Percentiles rank a stretch among this genome's conserved stretches.
Conservation (phyloP, 129 eudicot genomes). For the Flaveria linearis region DNA sequence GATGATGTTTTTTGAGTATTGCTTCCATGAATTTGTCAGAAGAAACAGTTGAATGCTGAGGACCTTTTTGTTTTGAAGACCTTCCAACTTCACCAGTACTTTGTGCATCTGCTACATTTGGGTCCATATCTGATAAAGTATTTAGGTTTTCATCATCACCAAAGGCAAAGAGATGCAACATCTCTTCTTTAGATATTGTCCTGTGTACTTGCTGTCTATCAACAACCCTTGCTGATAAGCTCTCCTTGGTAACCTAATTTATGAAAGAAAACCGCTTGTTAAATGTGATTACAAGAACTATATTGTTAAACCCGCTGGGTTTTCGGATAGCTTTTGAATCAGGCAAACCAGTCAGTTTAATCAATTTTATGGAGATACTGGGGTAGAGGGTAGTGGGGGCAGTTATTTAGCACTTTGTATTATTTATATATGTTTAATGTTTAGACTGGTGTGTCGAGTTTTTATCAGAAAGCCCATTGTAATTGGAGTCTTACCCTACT, state of each 20-base stretch:
- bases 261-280: not conserved
- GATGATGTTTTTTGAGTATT: constrained; percentile 65
- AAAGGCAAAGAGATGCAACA: constrained; percentile 84
- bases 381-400: too few relatives aligned
- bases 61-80: constrained; percentile 40
- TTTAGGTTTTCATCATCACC: constrained; percentile 77
- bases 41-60: constrained; percentile 50
- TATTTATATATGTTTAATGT: too few relatives aligned
- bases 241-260: constrained; percentile 84
- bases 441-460: too few relatives aligned
- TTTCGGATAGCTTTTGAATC: too few relatives aligned
- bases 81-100: constrained; percentile 34
- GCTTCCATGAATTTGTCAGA: constrained; percentile 72
- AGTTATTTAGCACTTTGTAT: too few relatives aligned
- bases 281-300: not conserved
- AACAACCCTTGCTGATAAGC: constrained; percentile 97
- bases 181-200: constrained; percentile 97
- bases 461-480: too few relatives aligned
- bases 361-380: too few relatives aligned
- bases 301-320: not conserved
- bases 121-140: constrained; percentile 38
- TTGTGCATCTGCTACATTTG: constrained; percentile 33
- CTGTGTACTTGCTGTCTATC: constrained; percentile 96
- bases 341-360: too few relatives aligned
- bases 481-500: too few relatives aligned